Conservation (phyloP, 2,329 filamentous ascomycete species). For the Diaporthe sp. region DNA sequence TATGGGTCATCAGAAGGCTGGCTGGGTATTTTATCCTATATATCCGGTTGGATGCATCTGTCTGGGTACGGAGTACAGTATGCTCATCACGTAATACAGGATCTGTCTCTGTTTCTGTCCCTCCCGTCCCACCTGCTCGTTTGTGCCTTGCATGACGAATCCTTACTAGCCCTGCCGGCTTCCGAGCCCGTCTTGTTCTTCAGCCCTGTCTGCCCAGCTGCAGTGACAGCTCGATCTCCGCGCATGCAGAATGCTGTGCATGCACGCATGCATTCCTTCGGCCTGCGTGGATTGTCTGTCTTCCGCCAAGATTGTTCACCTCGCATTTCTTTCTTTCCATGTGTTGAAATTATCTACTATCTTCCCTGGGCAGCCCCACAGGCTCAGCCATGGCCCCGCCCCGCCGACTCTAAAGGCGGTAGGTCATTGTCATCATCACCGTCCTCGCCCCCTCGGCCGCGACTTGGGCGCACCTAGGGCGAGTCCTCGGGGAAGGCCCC, state of each 20-base stretch:
- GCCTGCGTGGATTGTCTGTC: no score
- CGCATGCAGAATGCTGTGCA: not conserved
- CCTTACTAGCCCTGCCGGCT: slow-evolving; percentile 29
- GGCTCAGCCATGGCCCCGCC: not conserved
- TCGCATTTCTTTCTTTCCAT: not conserved
- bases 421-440: not conserved
- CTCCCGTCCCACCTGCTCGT: not conserved
- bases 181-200: not conserved
- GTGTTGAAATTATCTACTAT: not conserved
- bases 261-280: slow-evolving; percentile 2
- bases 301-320: not conserved
- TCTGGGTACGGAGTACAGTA: not conserved
- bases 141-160: slow-evolving; percentile 23
- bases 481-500: not conserved
- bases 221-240: not conserved
- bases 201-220: not conserved
- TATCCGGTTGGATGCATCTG: not conserved
- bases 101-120: not conserved
- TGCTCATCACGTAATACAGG: slow-evolving; percentile 1
- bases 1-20: not conserved
- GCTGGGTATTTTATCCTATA: not conserved
- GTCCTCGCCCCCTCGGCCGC: not conserved
- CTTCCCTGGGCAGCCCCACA: no score
- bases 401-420: not conserved
- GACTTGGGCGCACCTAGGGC: not conserved